These are phyloP conservation scores for Vickermania ingenoplastis DNA, from an alignment of 208 protist species.

Conservation along the genomic window DNA sequence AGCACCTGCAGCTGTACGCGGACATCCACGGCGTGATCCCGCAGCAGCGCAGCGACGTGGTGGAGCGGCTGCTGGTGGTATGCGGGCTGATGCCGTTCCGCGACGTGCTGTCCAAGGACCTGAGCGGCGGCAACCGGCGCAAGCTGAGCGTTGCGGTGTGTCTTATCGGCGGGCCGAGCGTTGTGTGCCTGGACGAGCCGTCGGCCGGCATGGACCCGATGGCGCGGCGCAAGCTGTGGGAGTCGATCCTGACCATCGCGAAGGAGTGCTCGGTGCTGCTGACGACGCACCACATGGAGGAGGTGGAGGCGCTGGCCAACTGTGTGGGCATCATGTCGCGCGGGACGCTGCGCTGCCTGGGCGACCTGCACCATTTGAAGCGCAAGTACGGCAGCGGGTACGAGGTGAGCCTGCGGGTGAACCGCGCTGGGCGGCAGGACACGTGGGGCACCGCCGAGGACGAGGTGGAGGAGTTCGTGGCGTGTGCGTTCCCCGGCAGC, in stretches of 20 bases:
- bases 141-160: no score
- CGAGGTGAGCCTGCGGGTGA: slow-evolving; percentile 45
- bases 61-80: no score
- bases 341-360: slow-evolving; percentile 82
- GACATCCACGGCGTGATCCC: slow-evolving; percentile 42
- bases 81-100: slow-evolving; percentile 30
- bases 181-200: slow-evolving; percentile 82
- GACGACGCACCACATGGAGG: slow-evolving; percentile 90
- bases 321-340: slow-evolving; percentile 83
- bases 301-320: slow-evolving; percentile 79
- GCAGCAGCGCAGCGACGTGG: slow-evolving; percentile 10
- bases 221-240: slow-evolving; percentile 71
- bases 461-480: not conserved
- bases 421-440: not conserved
- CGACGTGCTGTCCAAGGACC: slow-evolving; percentile 19
- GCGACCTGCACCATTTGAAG: slow-evolving; percentile 76
- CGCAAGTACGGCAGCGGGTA: slow-evolving; percentile 64
- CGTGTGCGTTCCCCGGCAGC: not conserved
- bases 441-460: not conserved
- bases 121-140: slow-evolving; percentile 78
- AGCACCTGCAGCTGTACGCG: no score
- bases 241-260: slow-evolving; percentile 38
- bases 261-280: slow-evolving; percentile 65
- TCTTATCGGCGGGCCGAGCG: slow-evolving; percentile 61
- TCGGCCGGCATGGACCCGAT: slow-evolving; percentile 82